Base-by-base conservation (phyloP, 1,284 basidiomycete genomes). In the Hemileia vastatrix region DNA sequence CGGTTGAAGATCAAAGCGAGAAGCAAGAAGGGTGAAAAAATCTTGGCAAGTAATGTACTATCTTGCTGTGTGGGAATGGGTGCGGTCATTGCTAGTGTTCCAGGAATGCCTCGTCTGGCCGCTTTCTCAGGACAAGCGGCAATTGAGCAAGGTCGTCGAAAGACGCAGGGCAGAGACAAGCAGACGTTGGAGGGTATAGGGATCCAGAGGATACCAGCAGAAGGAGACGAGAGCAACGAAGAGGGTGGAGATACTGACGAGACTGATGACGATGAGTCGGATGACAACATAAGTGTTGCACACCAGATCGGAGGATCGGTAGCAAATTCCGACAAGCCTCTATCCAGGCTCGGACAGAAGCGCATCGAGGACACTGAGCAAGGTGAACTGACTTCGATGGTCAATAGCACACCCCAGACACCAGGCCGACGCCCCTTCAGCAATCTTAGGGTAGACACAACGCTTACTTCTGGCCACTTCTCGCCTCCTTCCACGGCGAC, bases 61-160 rank as follows among this genome's bases (percentile, higher is more conserved):
- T 86, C 92, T 3, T 84, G 85, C 1, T 69, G 95, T 13, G 84
- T 95, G 24, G 95, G 94, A 5, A 83, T 97, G 65, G 88, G 89
- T 40, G 80, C 90, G 63, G 78, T 92, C 32, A 76, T 92, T 33
- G 88, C 89, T 3, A 86, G 87, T 19, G 79, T 80, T 9, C 85
- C 87, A 2, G 91, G 81, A 3, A 82, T 94, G 81, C 92, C 91
- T 0, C 72, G 76, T 8, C 78, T 96, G 27, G 84, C 86, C 0
- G 78, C 81, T 6, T 78, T 86, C 19, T 83, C 86, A 70, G 92
- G 91, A 4, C 80, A 86, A 66, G 86, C 95, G 56, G 89, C 90
- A 0, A 80, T 97, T 54, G 88, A 91, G 67, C 94, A 97, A 76
- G 90, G 89, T 2, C 81, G 91, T 65, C 77, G 81, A 66, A 82